Base-by-base conservation (phyloP, 1,139 yeast genomes). In the Zhuliangozyma parablackwelliae region DNA sequence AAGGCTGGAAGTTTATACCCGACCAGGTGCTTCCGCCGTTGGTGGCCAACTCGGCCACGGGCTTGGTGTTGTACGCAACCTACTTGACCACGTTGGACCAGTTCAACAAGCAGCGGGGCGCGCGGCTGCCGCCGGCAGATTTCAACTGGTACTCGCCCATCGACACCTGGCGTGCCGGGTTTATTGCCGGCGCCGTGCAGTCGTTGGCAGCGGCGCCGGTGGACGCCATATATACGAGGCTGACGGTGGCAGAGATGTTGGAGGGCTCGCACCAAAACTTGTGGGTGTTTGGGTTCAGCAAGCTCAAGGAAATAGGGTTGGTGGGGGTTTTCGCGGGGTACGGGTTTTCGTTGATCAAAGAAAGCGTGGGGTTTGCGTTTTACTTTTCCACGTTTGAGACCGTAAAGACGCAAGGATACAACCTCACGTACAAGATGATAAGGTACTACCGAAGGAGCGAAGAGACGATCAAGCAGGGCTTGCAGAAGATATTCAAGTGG, bases 141-240 rank as follows among this genome's bases (percentile, higher is more conserved):
- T 42, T 50, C 20, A 47, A 53, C 33, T 42, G 48, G 35, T 65
- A 60, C 41, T 54, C 65, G 3, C 63, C 69, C 1, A 30, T 54
- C 7, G 89, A 84, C 51, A 80, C 94, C 0, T 78, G 88, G 65
- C 60, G 77, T 37, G 88, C 96, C 0, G 97, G 97, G 0, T 80
- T 82, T 41, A 49, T 86, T 0, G 97, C 97, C 0, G 97, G 97
- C 1, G 78, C 82, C 0, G 78, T 80, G 10, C 96, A 92, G 50
- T 84, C 95, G 12, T 62, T 87, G n/a, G 92, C 89, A 1, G 96
- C 96, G 1, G 95, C 97, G 2, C 97, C 97, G 0, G 74, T 90
- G 3, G 97, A 90, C 59, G 96, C 97, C 7, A 80, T 90, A 7
- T 86, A 84, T 50, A 79, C 95, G 1, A 69, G 97, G 48, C 85